These are phyloP conservation scores for Scheffersomyces stipitis DNA, from an alignment of 805 yeast species.

Conservation along the genomic window DNA sequence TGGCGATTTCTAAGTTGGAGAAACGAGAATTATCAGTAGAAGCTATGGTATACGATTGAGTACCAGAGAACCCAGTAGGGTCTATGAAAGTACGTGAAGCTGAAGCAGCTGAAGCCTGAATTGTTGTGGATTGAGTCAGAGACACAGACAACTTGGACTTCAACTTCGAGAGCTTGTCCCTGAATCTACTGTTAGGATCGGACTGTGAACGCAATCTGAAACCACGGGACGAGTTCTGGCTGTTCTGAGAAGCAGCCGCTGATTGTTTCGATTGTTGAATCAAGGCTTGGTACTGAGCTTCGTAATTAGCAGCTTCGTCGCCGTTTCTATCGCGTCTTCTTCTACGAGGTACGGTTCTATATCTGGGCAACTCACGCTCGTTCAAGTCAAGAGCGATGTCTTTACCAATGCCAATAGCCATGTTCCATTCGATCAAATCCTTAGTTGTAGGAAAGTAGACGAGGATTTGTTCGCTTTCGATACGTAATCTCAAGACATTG, in stretches of 20 bases:
- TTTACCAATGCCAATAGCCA: slow-evolving; percentile 68
- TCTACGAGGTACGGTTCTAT: slow-evolving; percentile 78
- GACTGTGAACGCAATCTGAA: slow-evolving; percentile 15
- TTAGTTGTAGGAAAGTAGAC: slow-evolving; percentile 61
- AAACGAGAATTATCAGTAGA: not conserved
- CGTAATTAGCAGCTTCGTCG: slow-evolving; percentile 1
- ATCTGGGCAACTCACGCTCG: slow-evolving; percentile 69
- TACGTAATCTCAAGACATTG: slow-evolving; percentile 69
- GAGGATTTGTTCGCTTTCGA: slow-evolving; percentile 81
- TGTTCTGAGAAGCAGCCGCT: slow-evolving; percentile 1
- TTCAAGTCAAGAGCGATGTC: slow-evolving; percentile 78
- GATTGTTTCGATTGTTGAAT: slow-evolving; percentile 6
- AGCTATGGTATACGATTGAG: not conserved
- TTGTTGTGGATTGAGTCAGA: not conserved
- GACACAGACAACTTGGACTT: slow-evolving; percentile 14
- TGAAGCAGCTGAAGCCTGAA: not conserved
- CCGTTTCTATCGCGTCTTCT: slow-evolving; percentile 44
- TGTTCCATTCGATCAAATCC: slow-evolving; percentile 77
- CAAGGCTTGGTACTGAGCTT: slow-evolving; percentile 5
- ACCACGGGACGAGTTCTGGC: not conserved
- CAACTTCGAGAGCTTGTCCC: slow-evolving; percentile 21
- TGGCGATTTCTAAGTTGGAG: slow-evolving; percentile 2
- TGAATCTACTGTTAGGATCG: slow-evolving; percentile 19
- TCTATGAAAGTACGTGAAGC: no score
- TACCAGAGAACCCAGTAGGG: no score